Evolutionary conservation across 2,329 filamentous ascomycete species (phyloP).

Genomic region (Apiospora saccharicola): DNA sequence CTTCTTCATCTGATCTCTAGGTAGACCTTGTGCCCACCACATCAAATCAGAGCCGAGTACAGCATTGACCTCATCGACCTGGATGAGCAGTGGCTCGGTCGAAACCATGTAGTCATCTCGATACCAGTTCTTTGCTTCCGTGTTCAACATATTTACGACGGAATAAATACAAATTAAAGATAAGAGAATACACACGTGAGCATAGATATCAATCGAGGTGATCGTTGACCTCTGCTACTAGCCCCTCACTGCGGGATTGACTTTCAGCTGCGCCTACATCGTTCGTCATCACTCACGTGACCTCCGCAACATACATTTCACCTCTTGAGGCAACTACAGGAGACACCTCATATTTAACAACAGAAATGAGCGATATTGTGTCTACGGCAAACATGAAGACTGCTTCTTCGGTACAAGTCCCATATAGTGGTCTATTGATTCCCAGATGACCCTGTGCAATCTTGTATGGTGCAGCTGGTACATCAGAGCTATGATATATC

Average conservation of each 20-base stretch:
- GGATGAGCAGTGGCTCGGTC: slow-evolving; percentile 63
- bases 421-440: no score
- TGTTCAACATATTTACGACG: slow-evolving; percentile 27
- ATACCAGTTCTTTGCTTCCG: slow-evolving; percentile 53
- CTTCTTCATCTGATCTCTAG: slow-evolving; percentile 55
- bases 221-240: not conserved
- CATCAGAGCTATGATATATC: not conserved
- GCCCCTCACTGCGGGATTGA: not conserved
- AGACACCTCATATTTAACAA: not conserved
- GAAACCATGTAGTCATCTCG: slow-evolving; percentile 66
- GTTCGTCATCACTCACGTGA: slow-evolving; percentile 12
- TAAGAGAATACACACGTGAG: no score
- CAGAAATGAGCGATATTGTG: not conserved
- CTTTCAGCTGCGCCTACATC: not conserved
- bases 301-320: not conserved
- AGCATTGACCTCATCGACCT: slow-evolving; percentile 60
- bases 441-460: not conserved
- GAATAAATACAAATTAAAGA: not conserved
- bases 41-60: slow-evolving; percentile 64
- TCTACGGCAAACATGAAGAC: not conserved
- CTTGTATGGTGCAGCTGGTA: not conserved
- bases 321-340: not conserved
- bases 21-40: slow-evolving; percentile 66
- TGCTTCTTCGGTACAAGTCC: not conserved
- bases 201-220: not conserved